Evolutionary conservation across 1,284 basidiomycete species (phyloP), one percentile per base, ranked within the genome.

Genomic region (Moniliella sp.): DNA sequence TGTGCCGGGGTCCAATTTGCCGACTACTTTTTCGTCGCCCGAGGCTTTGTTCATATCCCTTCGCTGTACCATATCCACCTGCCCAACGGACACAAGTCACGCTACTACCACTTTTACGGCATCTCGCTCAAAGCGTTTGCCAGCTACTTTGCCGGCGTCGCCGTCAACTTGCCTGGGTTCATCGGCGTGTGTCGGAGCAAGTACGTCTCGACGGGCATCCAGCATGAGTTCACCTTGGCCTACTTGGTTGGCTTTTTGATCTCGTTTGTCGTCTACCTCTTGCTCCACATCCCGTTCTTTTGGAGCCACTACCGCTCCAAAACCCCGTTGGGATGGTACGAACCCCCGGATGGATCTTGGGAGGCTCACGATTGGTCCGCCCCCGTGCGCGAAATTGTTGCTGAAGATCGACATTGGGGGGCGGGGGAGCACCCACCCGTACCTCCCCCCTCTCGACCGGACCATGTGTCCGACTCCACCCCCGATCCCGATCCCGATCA

Each of bases 141-240:
- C 0, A 74, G 73, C 1, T 76, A 80, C 57, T 65, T 78, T 33
- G 59, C 72, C 11, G 78, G 80, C 12, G 78, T 84, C 43, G 66
- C 77, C 13, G 75, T 81, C 62, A 82, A 81, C 51, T 73, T 78
- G 5, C 73, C 79, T 15, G 78, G 66, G 73, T 76, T 51, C 70
- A 71, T 5, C 70, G 75, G 45, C 5, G 46, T 43, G 7, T 18
- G 46, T 23, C 21, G 21, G 8, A n/a, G 21, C 7, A 23, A 23
- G 21, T 23, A 7, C 21, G n/a, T 62, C 9, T 34, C 48, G 7
- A 15, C 35, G 0, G 50, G 53, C 0, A 50, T 51, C 5, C 35
- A 42, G 9, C 40, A 56, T 25, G 45, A 58, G 25, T 61, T 59
- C 40, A 61, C 57, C 21, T 48, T 64, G 12, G 59, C 57, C 11